Evolutionary conservation across 2,329 filamentous ascomycete species (phyloP).

Genomic region (Periconia macrospinosa): DNA sequence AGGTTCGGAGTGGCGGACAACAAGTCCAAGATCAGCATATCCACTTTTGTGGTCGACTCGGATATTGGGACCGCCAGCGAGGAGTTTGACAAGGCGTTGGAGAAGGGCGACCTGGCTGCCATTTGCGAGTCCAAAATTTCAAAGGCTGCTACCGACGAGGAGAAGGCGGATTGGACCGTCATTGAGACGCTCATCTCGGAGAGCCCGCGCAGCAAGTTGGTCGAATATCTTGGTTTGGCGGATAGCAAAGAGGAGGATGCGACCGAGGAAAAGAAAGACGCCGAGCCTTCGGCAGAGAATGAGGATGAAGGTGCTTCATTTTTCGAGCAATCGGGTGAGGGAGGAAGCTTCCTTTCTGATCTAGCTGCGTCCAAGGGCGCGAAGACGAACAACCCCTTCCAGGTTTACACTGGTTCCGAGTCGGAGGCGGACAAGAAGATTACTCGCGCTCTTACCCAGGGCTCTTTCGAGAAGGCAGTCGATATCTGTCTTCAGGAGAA

Average conservation of each 20-base stretch:
- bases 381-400: constrained; percentile 93
- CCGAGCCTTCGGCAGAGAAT: constrained; percentile 49
- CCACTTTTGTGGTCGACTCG: constrained; percentile 85
- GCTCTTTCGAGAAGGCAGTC: constrained; percentile 86
- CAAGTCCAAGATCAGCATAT: constrained; percentile 78
- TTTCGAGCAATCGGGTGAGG: constrained; percentile 70
- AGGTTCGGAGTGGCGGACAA: constrained; percentile 71
- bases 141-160: constrained; percentile 78
- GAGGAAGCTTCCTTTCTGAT: constrained; percentile 83
- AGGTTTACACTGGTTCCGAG: constrained; percentile 82
- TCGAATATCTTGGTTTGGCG: constrained; percentile 87
- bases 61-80: constrained; percentile 82
- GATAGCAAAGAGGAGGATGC: constrained; percentile 53
- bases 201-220: constrained; percentile 81
- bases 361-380: constrained; percentile 86
- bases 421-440: constrained; percentile 82
- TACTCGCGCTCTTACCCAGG: constrained; percentile 84
- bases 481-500: constrained; percentile 87
- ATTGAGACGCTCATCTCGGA: constrained; percentile 85
- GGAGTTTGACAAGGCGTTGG: constrained; percentile 81
- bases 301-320: constrained; percentile 66
- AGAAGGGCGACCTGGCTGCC: constrained; percentile 72
- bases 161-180: constrained; percentile 95
- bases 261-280: constrained; percentile 25
- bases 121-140: constrained; percentile 81